A percentile compares a stretch with the other conserved stretches of the same genome.
Evolutionary conservation across 116 monocot genomes (phyloP).

Genomic region (Cymodocea nodosa): DNA sequence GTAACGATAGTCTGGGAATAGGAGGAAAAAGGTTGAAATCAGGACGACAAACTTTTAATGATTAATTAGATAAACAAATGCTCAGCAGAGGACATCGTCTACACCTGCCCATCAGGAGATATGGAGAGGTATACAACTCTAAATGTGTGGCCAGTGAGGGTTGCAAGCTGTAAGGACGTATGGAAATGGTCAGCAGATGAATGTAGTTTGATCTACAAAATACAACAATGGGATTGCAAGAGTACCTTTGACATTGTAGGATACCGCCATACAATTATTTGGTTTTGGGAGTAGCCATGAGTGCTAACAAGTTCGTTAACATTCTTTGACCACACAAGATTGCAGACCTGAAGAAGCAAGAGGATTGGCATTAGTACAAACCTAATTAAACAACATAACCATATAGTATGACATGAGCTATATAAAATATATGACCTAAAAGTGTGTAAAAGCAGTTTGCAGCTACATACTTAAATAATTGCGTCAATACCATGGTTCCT

Average conservation of each 20-base stretch:
- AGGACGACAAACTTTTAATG: not conserved
- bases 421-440: too few relatives aligned
- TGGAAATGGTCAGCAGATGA: not conserved
- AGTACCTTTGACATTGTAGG: conserved; percentile 85
- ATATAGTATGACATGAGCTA: too few relatives aligned
- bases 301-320: conserved; percentile 94
- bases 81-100: not conserved
- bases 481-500: too few relatives aligned
- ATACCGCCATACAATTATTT: conserved; percentile 94
- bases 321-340: conserved; percentile 95
- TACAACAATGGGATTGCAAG: not conserved
- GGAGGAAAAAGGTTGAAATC: not conserved
- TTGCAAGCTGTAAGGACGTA: conserved; percentile 43
- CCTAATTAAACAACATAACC: not conserved
- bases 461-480: too few relatives aligned
- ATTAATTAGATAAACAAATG: not conserved
- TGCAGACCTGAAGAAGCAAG: conserved; percentile 46
- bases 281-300: conserved; percentile 93
- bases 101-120: conserved; percentile 77
- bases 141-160: conserved; percentile 80
- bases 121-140: conserved; percentile 83
- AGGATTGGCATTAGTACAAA: not conserved
- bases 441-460: too few relatives aligned
- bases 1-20: conserved; percentile 79
- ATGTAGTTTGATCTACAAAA: not conserved